Percentiles rank a stretch among this genome's conserved stretches.
phyloP scores from a whole-genome alignment of 352 stramenopile species.

The Phytophthora niederhauseri region DNA sequence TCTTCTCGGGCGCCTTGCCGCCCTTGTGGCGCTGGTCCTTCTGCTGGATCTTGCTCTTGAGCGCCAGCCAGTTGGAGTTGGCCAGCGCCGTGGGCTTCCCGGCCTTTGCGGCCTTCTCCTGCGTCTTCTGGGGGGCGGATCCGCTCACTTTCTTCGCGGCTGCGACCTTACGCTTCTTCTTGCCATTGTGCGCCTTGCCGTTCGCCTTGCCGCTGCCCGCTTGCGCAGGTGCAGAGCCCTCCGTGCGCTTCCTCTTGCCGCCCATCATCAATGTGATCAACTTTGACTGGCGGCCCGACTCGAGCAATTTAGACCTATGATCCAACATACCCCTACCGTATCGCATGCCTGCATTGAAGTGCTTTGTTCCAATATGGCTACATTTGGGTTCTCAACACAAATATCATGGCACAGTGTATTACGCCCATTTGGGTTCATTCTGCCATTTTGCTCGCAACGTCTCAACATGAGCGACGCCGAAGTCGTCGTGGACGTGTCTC shows the following conservation, averaged over 20 bases:
- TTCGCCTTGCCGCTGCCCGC: background rate
- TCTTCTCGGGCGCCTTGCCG: conserved; percentile 34
- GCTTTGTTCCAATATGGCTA: conserved; percentile 2
- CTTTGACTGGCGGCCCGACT: conserved; percentile 22
- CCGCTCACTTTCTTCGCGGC: conserved; percentile 23
- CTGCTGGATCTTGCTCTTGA: conserved; percentile 75
- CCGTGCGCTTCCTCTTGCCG: conserved; percentile 41
- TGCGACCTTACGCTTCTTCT: conserved; percentile 24
- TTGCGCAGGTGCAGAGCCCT: conserved; percentile 4
- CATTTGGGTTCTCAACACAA: background rate
- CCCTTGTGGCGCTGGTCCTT: conserved; percentile 25
- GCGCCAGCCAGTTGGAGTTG: conserved; percentile 78
- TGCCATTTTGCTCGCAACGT: background rate
- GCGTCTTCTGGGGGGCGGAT: conserved; percentile 24
- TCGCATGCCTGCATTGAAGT: background rate
- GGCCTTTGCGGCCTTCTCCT: conserved; percentile 25
- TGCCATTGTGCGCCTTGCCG: conserved; percentile 5
- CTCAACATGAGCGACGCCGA: conserved; percentile 29
- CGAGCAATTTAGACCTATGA: background rate
- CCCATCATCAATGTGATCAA: conserved; percentile 24
- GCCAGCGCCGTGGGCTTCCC: conserved; percentile 32
- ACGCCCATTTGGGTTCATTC: conserved; percentile 16
- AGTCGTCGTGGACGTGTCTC: conserved; percentile 33
- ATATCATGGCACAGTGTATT: background rate
- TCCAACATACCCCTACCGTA: background rate